phyloP scores from a whole-genome alignment of 2,329 filamentous ascomycete genomes.

The Paramyrothecium roridum region DNA sequence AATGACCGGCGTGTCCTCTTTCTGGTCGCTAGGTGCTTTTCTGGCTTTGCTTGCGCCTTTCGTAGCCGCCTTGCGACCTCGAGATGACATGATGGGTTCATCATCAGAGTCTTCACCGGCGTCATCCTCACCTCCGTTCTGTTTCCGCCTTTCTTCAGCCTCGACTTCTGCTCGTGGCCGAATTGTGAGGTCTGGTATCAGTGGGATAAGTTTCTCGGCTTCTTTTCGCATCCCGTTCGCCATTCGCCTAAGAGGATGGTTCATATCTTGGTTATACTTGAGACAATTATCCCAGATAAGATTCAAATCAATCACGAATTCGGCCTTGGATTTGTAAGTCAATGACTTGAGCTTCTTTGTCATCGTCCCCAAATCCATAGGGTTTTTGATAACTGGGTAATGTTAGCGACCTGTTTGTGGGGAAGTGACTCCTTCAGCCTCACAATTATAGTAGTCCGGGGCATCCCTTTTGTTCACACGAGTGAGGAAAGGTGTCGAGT shows the following conservation, averaged over 20 bases:
- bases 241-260: conserved; percentile 85
- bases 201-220: conserved; percentile 90
- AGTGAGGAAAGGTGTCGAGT: conserved; percentile 92
- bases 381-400: conserved; percentile 78
- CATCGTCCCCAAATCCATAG: conserved; percentile 97
- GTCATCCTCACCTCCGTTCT: conserved; percentile 80
- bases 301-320: conserved; percentile 91
- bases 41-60: conserved; percentile 76
- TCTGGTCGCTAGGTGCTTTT: conserved; percentile 68
- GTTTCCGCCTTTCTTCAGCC: conserved; percentile 78
- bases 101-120: conserved; percentile 91
- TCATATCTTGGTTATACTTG: conserved; percentile 88
- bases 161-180: conserved; percentile 92
- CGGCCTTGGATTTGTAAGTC: conserved; percentile 82
- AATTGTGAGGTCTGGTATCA: conserved; percentile 91
- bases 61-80: conserved; percentile 78
- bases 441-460: conserved; percentile 89
- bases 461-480: conserved; percentile 96
- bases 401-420: conserved; percentile 14
- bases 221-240: conserved; percentile 96
- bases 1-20: conserved; percentile 73
- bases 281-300: conserved; percentile 97
- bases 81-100: conserved; percentile 96
- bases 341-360: conserved; percentile 91
- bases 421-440: conserved; percentile 31